Evolutionary conservation across 768 basidiomycete genomes (phyloP).

Genomic region (Lactifluus hygrophoroides): DNA sequence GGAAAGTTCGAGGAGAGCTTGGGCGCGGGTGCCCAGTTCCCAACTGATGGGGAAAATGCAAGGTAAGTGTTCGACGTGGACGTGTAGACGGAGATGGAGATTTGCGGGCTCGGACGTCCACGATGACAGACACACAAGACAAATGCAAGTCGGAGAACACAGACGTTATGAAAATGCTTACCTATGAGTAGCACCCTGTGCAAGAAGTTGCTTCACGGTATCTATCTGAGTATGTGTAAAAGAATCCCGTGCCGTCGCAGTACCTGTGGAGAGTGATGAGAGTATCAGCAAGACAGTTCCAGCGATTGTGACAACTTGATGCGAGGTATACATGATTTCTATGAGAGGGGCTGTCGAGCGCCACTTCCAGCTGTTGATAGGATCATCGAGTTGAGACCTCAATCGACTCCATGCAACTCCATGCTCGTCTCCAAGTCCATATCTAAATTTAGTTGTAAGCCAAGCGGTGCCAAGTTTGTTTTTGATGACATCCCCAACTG

Average conservation of each 20-base stretch:
- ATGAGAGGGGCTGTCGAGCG: too few relatives aligned
- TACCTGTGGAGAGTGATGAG: constrained; percentile 23
- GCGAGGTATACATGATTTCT: too few relatives aligned
- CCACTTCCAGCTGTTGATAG: too few relatives aligned
- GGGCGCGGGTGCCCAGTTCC: constrained; percentile 44
- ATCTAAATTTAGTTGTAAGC: too few relatives aligned
- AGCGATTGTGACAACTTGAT: background rate
- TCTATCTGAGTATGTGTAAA: constrained; percentile 32
- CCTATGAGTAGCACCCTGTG: constrained; percentile 37
- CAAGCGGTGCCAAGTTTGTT: too few relatives aligned
- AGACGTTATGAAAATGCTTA: too few relatives aligned
- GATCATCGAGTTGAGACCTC: too few relatives aligned
- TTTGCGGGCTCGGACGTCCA: constrained; percentile 45
- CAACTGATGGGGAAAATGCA: constrained; percentile 33
- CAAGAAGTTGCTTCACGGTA: constrained; percentile 31
- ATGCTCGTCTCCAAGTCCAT: too few relatives aligned
- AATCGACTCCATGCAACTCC: too few relatives aligned
- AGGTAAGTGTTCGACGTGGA: background rate
- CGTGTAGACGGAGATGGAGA: background rate
- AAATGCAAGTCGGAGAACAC: too few relatives aligned
- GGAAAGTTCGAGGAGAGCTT: constrained; percentile 45
- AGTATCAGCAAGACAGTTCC: background rate
- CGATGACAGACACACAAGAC: too few relatives aligned
- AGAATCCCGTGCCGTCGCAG: constrained; percentile 27
- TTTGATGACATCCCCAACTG: too few relatives aligned